phyloP scores from a whole-genome alignment of 352 stramenopile genomes.

The Pythium scleroteichum region DNA sequence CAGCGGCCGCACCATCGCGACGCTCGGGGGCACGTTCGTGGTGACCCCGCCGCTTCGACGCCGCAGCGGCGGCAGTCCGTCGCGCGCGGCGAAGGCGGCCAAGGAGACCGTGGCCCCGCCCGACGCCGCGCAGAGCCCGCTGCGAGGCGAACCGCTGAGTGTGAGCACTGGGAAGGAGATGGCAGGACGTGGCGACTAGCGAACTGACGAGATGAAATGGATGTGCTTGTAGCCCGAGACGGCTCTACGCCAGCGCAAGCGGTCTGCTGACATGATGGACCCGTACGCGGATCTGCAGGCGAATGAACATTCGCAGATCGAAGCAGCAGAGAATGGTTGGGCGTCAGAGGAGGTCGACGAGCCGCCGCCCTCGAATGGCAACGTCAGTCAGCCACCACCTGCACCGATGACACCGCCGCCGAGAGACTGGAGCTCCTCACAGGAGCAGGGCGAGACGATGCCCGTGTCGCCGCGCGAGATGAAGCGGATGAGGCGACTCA shows the following conservation, averaged over 20 bases:
- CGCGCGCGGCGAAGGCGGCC: too few relatives aligned
- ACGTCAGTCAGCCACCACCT: not conserved
- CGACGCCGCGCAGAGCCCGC: not conserved
- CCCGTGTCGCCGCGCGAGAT: conserved; percentile 20
- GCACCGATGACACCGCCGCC: conserved; percentile 19
- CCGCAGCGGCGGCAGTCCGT: too few relatives aligned
- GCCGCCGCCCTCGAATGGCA: conserved; percentile 1
- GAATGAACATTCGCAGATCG: too few relatives aligned
- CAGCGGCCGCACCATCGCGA: conserved; percentile 27
- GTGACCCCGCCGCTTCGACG: not conserved
- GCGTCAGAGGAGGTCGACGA: conserved; percentile 16
- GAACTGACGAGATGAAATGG: too few relatives aligned
- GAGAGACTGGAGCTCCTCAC: not conserved
- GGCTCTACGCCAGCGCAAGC: conserved; percentile 24
- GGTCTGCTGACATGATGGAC: conserved; percentile 30
- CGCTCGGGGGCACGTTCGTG: conserved; percentile 6
- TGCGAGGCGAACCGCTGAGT: conserved; percentile 3
- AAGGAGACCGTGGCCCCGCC: too few relatives aligned
- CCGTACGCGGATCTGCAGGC: not conserved
- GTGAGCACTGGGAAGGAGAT: too few relatives aligned
- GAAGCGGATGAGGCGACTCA: conserved; percentile 24
- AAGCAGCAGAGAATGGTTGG: not conserved
- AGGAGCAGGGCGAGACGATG: not conserved
- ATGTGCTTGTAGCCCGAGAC: conserved; percentile 18
- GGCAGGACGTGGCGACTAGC: too few relatives aligned